phyloP scores from a whole-genome alignment of 2,329 filamentous ascomycete species.

The Aspergillus hiratsukae region DNA sequence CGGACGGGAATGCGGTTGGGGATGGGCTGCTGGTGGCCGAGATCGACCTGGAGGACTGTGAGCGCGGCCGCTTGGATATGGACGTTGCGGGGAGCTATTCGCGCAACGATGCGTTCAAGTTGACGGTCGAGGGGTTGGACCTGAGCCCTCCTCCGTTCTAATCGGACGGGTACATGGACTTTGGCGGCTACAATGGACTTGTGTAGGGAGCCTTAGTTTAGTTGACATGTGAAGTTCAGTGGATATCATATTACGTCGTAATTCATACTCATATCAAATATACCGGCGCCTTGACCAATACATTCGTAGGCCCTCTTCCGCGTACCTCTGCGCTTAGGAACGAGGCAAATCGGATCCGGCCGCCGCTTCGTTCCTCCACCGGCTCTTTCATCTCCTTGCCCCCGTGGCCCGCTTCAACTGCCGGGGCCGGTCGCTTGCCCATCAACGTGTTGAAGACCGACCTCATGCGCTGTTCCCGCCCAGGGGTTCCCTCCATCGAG shows the following conservation, averaged over 20 bases:
- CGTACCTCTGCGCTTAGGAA: constrained; percentile 72
- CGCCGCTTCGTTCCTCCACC: constrained; percentile 4
- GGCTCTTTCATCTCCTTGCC: constrained; percentile 17
- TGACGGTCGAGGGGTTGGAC: constrained; percentile 58
- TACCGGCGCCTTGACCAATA: constrained; percentile 70
- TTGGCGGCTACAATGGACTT: background rate
- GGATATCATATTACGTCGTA: background rate
- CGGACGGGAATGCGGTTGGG: constrained; percentile 9
- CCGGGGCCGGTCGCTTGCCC: constrained; percentile 14
- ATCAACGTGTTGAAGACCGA: constrained; percentile 42
- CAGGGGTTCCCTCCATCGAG: constrained; percentile 4
- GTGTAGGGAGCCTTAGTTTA: background rate
- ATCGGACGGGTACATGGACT: no score
- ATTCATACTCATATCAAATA: constrained; percentile 39
- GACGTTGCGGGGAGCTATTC: constrained; percentile 86
- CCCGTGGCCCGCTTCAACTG: constrained; percentile 11
- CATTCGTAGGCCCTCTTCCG: constrained; percentile 57
- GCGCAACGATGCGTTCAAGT: constrained; percentile 60
- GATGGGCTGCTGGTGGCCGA: constrained; percentile 62
- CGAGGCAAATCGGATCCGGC: constrained; percentile 67
- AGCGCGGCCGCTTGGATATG: constrained; percentile 73
- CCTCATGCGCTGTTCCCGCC: constrained; percentile 31
- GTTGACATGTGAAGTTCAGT: no score
- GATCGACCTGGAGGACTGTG: constrained; percentile 83
- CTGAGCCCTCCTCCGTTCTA: constrained; percentile 53